Base-by-base conservation (phyloP, 768 basidiomycete genomes). In the Naganishia antarctica region DNA sequence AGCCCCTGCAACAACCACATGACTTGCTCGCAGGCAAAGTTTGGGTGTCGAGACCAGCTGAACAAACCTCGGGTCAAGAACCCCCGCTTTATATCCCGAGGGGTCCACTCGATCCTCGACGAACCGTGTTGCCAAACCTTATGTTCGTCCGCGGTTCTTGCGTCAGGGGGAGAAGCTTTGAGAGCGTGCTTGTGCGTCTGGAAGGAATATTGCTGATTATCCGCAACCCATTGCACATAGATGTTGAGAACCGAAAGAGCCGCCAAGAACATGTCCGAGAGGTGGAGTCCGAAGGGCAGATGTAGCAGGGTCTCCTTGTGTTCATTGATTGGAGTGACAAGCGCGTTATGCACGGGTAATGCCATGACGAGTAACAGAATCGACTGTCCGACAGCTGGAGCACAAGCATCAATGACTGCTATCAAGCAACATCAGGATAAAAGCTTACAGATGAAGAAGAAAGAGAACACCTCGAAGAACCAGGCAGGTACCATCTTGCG, bases 161-260 rank as follows among this genome's bases (percentile, higher is more conserved):
- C 26, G 37, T 57, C 53, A 11, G 32, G 53, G 9, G 32, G 53
- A 23, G 53, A 37, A 18, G 53, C 32, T 57, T 57, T 37, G n/a
- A 60, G 15, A 15, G 40, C 28, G 65, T 85, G 84, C 76, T 98
- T 97, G 78, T 85, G 88, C 0, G 83, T 83, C 68, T 82, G 80
- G 77, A 82, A 94, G 3, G 87, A 84, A 76, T 84, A 92, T 70
- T 97, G 94, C 74, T 92, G 90, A 69, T 93, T 91, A 76, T 98
- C 94, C 4, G 93, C 83, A 0, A 83, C 85, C 78, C 89, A 91
- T 73, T 98, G 93, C 37, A 85, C 67, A 1, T 79, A 81, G 47
- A 94, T 75, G 16, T 84, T 78, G 16, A 82, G 61, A 9, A 94
- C 77, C 2, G 86, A 85, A 4, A 86, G 73, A 0, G 76, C 69